phyloP scores from a whole-genome alignment of 2,329 filamentous ascomycete species.

The Aspergillus sp. region DNA sequence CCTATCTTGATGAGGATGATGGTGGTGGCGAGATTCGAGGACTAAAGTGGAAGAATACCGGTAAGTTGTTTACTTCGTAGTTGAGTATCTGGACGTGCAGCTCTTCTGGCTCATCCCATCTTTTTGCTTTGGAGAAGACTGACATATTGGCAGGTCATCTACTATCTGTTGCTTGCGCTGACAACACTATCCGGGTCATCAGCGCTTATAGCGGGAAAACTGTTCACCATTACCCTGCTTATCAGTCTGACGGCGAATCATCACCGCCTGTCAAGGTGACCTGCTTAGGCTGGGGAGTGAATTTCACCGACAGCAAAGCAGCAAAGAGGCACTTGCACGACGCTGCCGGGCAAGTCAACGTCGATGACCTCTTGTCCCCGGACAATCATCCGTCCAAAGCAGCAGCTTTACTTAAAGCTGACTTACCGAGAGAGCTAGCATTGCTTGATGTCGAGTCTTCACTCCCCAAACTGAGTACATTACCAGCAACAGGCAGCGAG shows the following conservation, averaged over 20 bases:
- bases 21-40: conserved; percentile 42
- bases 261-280: conserved; percentile 36
- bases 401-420: conserved; percentile 44
- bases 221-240: conserved; percentile 65
- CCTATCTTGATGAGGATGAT: conserved; percentile 48
- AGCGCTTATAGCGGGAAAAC: conserved; percentile 80
- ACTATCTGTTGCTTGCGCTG: conserved; percentile 80
- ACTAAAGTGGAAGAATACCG: conserved; percentile 68
- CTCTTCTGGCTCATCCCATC: not conserved
- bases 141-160: conserved; percentile 54
- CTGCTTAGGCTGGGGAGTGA: conserved; percentile 57
- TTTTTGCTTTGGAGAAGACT: not conserved
- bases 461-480: conserved; percentile 72
- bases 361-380: conserved; percentile 47
- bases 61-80: conserved; percentile 46
- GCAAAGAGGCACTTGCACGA: conserved; percentile 46
- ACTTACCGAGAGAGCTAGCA: conserved; percentile 72
- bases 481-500: conserved; percentile 68
- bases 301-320: conserved; percentile 54
- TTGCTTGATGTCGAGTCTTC: conserved; percentile 75
- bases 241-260: conserved; percentile 22
- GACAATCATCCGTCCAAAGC: conserved; percentile 41
- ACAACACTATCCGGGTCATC: conserved; percentile 74
- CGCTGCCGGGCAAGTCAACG: conserved; percentile 34
- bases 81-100: not conserved